phyloP scores from a whole-genome alignment of 192 early-diverging fungal genomes.

The Coemansia sp. region DNA sequence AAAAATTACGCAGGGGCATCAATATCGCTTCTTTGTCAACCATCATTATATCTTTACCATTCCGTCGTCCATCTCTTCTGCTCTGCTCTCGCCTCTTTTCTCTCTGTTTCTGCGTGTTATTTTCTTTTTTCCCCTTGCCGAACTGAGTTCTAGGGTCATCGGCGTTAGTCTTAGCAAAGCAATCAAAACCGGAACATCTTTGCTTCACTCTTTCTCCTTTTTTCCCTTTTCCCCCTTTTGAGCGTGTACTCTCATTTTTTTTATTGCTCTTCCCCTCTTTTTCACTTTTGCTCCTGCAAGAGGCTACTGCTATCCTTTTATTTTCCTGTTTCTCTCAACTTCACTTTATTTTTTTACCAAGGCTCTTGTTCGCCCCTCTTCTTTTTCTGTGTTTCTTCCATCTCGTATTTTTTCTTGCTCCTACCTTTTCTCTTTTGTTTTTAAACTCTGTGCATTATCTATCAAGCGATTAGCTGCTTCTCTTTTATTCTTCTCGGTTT shows the following conservation, averaged over 20 bases:
- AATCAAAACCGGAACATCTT: not conserved
- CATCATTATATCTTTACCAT: too few species aligned
- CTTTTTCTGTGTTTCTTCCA: slow-evolving; percentile 26
- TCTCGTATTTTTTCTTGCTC: slow-evolving; percentile 15
- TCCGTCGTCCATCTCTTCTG: slow-evolving; percentile 19
- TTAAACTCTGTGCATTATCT: slow-evolving; percentile 5
- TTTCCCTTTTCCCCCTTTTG: not conserved
- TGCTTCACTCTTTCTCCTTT: not conserved
- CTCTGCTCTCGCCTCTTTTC: slow-evolving; percentile 1
- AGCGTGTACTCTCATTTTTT: not conserved
- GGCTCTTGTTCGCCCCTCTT: not conserved
- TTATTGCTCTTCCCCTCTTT: not conserved
- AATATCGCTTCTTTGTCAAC: too few species aligned
- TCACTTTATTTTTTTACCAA: not conserved
- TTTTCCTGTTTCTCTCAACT: slow-evolving; percentile 2
- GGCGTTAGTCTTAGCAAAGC: not conserved
- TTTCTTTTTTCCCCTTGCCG: slow-evolving; percentile 3
- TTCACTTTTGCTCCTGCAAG: not conserved
- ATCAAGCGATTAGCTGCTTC: not conserved
- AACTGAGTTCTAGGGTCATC: not conserved
- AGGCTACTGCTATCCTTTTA: slow-evolving; percentile 2
- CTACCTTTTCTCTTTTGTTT: slow-evolving; percentile 8
- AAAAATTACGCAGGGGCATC: too few species aligned
- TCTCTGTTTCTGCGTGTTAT: not conserved
- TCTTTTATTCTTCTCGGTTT: not conserved